Evolutionary conservation across 208 protist genomes (phyloP), one percentile per base, ranked within the genome.

Genomic region (Leptomonas pyrrhocoris): DNA sequence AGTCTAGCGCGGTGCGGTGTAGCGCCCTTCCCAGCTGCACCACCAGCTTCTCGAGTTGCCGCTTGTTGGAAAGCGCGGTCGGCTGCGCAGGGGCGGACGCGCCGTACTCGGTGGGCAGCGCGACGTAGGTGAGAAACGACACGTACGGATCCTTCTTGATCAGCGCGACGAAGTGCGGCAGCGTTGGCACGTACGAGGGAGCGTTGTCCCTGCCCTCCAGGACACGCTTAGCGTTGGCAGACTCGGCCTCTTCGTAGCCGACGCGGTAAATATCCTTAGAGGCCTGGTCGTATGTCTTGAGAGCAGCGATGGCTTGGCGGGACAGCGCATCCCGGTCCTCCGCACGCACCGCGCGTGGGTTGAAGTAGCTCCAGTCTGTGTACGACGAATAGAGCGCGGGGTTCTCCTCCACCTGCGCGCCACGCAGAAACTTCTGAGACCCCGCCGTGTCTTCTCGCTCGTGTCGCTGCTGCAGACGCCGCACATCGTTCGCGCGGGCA

Each of bases 311-410:
- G 28, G 80, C 80, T 43, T 82, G 66, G 5, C 79, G 78, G 30
- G 76, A 72, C 27, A 92, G 78, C 34, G 55, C 54, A 54, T 95
- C 90, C 21, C 90, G 87, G 62, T 83, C 73, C 70, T 95, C 87
- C 0, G 90, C 85, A 19, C 90, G 87, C 46, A 92, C 83, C 18
- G 90, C 81, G 25, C 82, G 84, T 23, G 90, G 90, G 65, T 95
- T 95, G 58, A 93, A 90, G 70, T 95, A 95, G 56, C 77, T 80
- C 79, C 79, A 92, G 45, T 93, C 90, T 18, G 88, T 67, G 71
- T 88, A 94, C 56, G 84, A 77, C 11, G 81, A 74, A 68, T 86
- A 95, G 9, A 74, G 51, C 16, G 72, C 78, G 2, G 85, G 77
- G 58, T 83, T 78, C 23, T 84, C 83, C 25, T 90, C 84, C n/a